These are phyloP conservation scores for Thielaviopsis musarum DNA, from an alignment of 2,329 filamentous ascomycete genomes.

Conservation along the genomic window DNA sequence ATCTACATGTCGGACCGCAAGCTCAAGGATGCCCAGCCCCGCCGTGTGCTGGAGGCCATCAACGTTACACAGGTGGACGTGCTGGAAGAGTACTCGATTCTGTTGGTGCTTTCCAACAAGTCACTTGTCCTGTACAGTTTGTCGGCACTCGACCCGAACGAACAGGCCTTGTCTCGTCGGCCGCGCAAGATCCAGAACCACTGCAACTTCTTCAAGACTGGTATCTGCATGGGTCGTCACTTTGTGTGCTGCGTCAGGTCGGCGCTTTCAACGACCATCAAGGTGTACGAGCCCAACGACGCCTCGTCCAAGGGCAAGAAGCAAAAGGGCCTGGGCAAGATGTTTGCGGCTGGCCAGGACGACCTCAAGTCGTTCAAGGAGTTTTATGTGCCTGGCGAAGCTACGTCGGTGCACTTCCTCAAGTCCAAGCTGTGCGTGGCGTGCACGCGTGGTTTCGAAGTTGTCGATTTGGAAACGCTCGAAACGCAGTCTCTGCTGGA, in stretches of 20 bases:
- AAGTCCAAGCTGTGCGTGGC: slow-evolving; percentile 94
- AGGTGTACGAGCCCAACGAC: slow-evolving; percentile 97
- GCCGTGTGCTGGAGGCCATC: slow-evolving; percentile 68
- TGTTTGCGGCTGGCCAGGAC: slow-evolving; percentile 86
- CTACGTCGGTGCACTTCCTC: slow-evolving; percentile 95
- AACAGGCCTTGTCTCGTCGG: slow-evolving; percentile 64
- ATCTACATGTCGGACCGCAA: slow-evolving; percentile 86
- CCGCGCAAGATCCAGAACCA: slow-evolving; percentile 94
- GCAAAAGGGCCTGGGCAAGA: slow-evolving; percentile 86
- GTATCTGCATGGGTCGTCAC: slow-evolving; percentile 84
- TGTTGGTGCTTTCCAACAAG: slow-evolving; percentile 86
- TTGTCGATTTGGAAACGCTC: slow-evolving; percentile 90
- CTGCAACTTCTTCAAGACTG: slow-evolving; percentile 96
- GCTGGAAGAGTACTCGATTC: slow-evolving; percentile 81
- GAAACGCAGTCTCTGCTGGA: slow-evolving; percentile 94
- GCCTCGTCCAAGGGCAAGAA: slow-evolving; percentile 86
- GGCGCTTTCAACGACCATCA: slow-evolving; percentile 86
- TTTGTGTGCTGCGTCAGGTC: slow-evolving; percentile 95
- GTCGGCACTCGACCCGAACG: slow-evolving; percentile 69
- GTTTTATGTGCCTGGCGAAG: slow-evolving; percentile 96
- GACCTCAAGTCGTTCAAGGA: slow-evolving; percentile 95
- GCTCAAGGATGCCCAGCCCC: slow-evolving; percentile 65
- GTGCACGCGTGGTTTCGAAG: slow-evolving; percentile 88
- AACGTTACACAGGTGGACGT: slow-evolving; percentile 92
- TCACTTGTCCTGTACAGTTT: slow-evolving; percentile 79